Conservation (phyloP, 208 protist genomes). For the Trypanosoma brucei region DNA sequence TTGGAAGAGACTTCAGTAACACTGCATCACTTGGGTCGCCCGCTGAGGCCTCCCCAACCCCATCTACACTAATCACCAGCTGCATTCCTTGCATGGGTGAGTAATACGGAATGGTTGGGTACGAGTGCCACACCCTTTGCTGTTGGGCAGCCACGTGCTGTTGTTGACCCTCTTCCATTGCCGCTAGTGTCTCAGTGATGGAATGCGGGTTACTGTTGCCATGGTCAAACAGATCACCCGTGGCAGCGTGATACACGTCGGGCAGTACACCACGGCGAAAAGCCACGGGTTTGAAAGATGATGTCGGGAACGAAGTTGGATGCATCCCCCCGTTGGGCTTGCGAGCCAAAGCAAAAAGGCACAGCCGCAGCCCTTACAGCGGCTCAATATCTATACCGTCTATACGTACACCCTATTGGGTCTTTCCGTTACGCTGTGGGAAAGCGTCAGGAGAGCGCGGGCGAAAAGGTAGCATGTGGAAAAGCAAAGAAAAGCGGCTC, state of each 20-base stretch:
- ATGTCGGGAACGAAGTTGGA: background rate
- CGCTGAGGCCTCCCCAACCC: slow-evolving; percentile 5
- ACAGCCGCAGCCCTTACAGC: too few relatives aligned
- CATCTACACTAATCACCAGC: slow-evolving; percentile 29
- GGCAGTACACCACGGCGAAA: slow-evolving; percentile 17
- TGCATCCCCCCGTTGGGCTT: background rate
- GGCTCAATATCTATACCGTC: too few relatives aligned
- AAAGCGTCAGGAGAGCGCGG: background rate
- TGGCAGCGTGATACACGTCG: background rate
- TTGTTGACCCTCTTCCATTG: background rate
- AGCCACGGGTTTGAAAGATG: slow-evolving; percentile 11
- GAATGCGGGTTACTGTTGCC: background rate
- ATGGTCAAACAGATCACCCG: background rate
- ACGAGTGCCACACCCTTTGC: slow-evolving; percentile 7
- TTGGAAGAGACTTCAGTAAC: slow-evolving; percentile 5
- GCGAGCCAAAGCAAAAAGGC: too few relatives aligned
- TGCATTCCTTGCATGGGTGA: slow-evolving; percentile 33
- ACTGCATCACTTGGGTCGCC: slow-evolving; percentile 9
- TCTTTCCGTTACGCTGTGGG: background rate
- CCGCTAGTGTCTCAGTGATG: slow-evolving; percentile 1
- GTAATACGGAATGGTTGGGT: slow-evolving; percentile 54
- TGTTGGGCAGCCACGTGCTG: background rate
- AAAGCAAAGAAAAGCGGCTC: background rate
- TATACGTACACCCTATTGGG: too few relatives aligned
- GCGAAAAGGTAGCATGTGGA: background rate